Base-by-base conservation (phyloP, 1,284 basidiomycete species). In the Cystobasidium sp. region DNA sequence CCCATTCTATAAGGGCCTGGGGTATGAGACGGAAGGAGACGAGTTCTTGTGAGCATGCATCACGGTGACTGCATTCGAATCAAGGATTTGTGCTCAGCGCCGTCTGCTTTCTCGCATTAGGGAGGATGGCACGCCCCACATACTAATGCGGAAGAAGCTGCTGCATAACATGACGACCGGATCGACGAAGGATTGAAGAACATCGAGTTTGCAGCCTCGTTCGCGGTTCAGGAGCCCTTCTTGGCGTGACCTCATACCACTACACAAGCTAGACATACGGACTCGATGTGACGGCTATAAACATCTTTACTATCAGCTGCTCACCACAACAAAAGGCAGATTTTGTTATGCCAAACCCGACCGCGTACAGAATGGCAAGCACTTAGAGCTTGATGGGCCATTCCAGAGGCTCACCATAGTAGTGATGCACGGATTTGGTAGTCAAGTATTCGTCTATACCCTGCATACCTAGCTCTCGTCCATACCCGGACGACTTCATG, bases 401-500 rank as follows among this genome's bases (percentile, higher is more conserved):
- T 53, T 88, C 88, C 46, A 90, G 81, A 79, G 88, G 87, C 83
- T 92, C 91, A 14, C 90, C 90, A 77, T 89, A 91, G 82, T 94
- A 93, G 88, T 91, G 92, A 79, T 93, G 91, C 16, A 94, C 86
- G 22, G 90, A 89, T 84, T 95, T 95, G 81, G 93, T 88, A 67
- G 91, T 92, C 0, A 88, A 90, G 80, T 95, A 91, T 77, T 88
- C 88, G 20, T 93, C 90, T 68, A 96, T 85, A 16, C 91, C 94
- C 78, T 93, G 68, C 55, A 90, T 39, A 24, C 94, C 94, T 65
- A 97, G 87, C 82, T 97, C 94, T 71, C 94, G 87, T 46, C 90
- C 90, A 73, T 89, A 87, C 20, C 90, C 90, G 74, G 87, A 88
- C 80, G 89, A 89, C 83, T 94, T 95, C 85, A 93, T 95, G 16